These are phyloP conservation scores for Lachancea quebecensis DNA, from an alignment of 805 yeast species.

Conservation along the genomic window DNA sequence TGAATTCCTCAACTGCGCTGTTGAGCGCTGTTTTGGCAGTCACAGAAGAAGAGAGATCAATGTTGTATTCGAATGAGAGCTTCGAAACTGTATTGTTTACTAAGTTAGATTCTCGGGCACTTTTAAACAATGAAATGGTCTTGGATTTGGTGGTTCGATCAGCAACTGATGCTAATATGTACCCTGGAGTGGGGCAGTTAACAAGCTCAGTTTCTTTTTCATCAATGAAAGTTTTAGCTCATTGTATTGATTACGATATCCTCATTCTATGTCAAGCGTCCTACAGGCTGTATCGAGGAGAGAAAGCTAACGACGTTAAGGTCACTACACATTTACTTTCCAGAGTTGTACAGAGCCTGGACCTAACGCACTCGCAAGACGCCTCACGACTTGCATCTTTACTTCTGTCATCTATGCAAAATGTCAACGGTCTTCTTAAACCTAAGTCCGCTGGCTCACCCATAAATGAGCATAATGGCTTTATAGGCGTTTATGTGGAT, in stretches of 20 bases:
- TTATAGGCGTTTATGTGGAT: constrained; percentile 25
- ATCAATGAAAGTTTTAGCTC: constrained; percentile 35
- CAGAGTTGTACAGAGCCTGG: constrained; percentile 7
- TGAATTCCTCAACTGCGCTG: constrained; percentile 33
- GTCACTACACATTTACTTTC: constrained; percentile 29
- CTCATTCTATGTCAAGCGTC: constrained; percentile 37
- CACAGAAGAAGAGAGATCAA: constrained; percentile 24
- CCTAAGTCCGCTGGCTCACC: constrained; percentile 17
- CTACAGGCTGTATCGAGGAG: constrained; percentile 30
- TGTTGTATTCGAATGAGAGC: constrained; percentile 24
- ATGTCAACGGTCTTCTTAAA: constrained; percentile 29
- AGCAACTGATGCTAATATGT: constrained; percentile 28
- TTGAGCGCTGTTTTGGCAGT: constrained; percentile 27
- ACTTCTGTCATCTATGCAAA: constrained; percentile 25
- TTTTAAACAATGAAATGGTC: constrained; percentile 33
- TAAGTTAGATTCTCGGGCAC: constrained; percentile 45
- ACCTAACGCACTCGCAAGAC: constrained; percentile 14
- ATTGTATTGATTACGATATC: constrained; percentile 43
- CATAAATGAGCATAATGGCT: constrained; percentile 22
- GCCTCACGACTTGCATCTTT: constrained; percentile 29
- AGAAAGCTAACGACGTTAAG: constrained; percentile 22
- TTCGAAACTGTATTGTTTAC: constrained; percentile 36
- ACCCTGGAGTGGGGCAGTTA: constrained; percentile 25
- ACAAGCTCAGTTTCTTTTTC: constrained; percentile 30
- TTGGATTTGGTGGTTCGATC: constrained; percentile 30